A percentile compares a stretch with the other conserved stretches of the same genome.
phyloP scores from a whole-genome alignment of 1,284 basidiomycete genomes.

The Cronartium ribicola region DNA sequence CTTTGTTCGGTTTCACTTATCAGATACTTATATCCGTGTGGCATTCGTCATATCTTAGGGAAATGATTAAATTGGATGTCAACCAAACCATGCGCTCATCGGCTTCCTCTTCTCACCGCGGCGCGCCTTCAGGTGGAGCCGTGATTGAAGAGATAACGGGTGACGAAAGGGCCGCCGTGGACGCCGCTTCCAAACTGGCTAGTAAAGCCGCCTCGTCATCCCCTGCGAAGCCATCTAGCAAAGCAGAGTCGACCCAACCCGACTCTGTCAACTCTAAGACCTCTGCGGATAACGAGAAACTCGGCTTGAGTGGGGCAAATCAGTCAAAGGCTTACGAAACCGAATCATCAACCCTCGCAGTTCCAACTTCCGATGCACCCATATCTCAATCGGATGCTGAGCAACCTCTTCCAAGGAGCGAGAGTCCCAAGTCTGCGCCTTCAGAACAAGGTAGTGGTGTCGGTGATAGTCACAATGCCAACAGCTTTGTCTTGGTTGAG shows the following conservation, averaged over 20 bases:
- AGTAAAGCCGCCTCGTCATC: not conserved
- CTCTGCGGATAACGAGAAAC: no score
- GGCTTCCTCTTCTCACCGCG: constrained; percentile 14
- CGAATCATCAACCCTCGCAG: constrained; percentile 3
- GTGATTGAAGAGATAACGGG: constrained; percentile 39
- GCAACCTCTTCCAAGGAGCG: constrained; percentile 4
- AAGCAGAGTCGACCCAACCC: not conserved
- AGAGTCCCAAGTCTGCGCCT: constrained; percentile 3
- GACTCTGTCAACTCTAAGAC: not conserved
- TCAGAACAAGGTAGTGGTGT: constrained; percentile 37
- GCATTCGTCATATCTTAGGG: no score
- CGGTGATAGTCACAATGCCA: constrained; percentile 32
- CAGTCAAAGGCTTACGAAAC: no score
- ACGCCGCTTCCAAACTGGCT: no score
- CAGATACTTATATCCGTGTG: no score
- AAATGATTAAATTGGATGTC: constrained; percentile 41
- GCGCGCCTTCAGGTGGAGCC: constrained; percentile 19
- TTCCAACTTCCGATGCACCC: not conserved
- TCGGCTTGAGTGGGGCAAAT: no score
- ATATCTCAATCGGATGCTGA: not conserved
- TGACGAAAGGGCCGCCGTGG: constrained; percentile 20
- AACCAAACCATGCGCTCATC: constrained; percentile 27
- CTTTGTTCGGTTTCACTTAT: no score
- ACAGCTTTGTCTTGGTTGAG: constrained; percentile 36
- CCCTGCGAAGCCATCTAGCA: not conserved